phyloP scores from a whole-genome alignment of 805 yeast species.

The Candida methanosorbosa region DNA sequence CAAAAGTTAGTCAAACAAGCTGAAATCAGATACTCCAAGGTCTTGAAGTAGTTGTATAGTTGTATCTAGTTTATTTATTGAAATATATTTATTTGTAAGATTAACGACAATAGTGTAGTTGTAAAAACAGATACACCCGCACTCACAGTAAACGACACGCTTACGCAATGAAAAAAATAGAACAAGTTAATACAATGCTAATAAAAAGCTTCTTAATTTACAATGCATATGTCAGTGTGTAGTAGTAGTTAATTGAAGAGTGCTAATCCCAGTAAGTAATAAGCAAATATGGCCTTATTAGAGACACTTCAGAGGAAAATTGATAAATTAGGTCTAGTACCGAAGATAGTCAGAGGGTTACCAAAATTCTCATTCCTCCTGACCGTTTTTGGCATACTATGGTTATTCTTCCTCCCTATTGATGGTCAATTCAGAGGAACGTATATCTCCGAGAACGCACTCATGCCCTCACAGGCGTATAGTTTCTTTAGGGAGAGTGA shows the following conservation, averaged over 20 bases:
- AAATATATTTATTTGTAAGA: too few species aligned
- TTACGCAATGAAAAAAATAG: too few species aligned
- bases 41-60: too few species aligned
- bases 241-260: too few species aligned
- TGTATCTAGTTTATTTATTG: too few species aligned
- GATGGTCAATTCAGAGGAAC: conserved; percentile 79
- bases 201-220: too few species aligned
- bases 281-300: conserved; percentile 33
- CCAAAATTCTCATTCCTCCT: conserved; percentile 35
- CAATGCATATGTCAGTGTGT: too few species aligned
- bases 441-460: conserved; percentile 90
- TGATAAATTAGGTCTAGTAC: conserved; percentile 36
- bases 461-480: conserved; percentile 93
- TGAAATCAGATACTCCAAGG: conserved; percentile 44
- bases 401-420: conserved; percentile 62
- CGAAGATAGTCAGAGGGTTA: conserved; percentile 32
- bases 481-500: conserved; percentile 89
- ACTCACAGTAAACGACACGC: too few species aligned
- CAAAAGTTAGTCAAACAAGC: conserved; percentile 70
- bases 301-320: conserved; percentile 35
- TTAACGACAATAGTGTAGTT: too few species aligned
- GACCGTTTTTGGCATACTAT: conserved; percentile 37
- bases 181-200: too few species aligned
- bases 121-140: too few species aligned
- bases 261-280: too few species aligned